These are phyloP conservation scores for Sclerotinia borealis DNA, from an alignment of 2,329 filamentous ascomycete genomes.

Conservation along the genomic window DNA sequence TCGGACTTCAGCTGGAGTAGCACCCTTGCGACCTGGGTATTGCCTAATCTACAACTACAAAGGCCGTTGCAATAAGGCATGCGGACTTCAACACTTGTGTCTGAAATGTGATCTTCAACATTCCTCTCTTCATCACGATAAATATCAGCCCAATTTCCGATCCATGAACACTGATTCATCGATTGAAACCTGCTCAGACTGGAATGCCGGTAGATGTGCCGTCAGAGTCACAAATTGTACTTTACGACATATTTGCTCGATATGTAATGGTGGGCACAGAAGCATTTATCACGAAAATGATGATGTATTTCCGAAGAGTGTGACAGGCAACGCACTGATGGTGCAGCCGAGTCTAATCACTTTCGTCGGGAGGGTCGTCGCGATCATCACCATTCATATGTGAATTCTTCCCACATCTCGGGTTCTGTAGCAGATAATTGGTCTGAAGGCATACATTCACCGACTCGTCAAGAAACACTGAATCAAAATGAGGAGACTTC, in stretches of 20 bases:
- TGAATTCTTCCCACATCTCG: background rate
- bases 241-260: background rate
- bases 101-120: slow-evolving; percentile 1
- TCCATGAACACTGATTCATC: background rate
- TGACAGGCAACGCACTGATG: background rate
- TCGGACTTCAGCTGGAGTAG: background rate
- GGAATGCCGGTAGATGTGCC: background rate
- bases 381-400: background rate
- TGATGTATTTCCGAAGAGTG: background rate
- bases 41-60: background rate
- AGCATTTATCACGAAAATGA: background rate
- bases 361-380: background rate
- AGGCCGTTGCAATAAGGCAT: background rate
- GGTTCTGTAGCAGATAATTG: background rate
- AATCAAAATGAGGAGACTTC: background rate
- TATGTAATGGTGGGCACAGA: background rate
- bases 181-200: background rate
- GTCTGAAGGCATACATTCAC: background rate
- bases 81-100: background rate
- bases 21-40: background rate
- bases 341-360: background rate
- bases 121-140: background rate
- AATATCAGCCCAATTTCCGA: slow-evolving; percentile 2
- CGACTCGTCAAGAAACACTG: background rate
- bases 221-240: background rate